These are phyloP conservation scores for Sclerotinia spermophila DNA, from an alignment of 2,329 filamentous ascomycete genomes.

Conservation along the genomic window DNA sequence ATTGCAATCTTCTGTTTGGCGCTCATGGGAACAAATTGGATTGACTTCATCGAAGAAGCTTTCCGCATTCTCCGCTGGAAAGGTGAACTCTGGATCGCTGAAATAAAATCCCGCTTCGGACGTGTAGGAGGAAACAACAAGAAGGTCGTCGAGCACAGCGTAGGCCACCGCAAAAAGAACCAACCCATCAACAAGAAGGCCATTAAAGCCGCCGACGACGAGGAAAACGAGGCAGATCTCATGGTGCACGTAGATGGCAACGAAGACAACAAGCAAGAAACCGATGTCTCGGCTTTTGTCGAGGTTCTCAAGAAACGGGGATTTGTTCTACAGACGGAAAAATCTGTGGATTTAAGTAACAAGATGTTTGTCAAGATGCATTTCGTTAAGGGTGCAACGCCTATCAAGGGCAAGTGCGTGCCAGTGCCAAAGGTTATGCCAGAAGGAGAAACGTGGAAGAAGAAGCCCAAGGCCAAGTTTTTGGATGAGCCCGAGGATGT, in stretches of 20 bases:
- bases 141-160: constrained; percentile 62
- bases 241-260: constrained; percentile 69
- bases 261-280: constrained; percentile 64
- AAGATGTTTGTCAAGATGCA: constrained; percentile 99
- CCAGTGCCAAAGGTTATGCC: constrained; percentile 43
- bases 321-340: constrained; percentile 73
- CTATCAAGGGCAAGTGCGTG: constrained; percentile 71
- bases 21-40: constrained; percentile 98
- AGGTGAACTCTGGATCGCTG: constrained; percentile 93
- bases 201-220: constrained; percentile 41
- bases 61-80: constrained; percentile 88
- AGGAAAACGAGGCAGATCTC: constrained; percentile 52
- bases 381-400: constrained; percentile 79
- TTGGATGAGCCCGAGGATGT: constrained; percentile 57
- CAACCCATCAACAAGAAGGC: constrained; percentile 44
- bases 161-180: constrained; percentile 62
- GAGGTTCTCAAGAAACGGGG: constrained; percentile 76
- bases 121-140: constrained; percentile 48
- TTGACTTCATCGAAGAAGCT: constrained; percentile 93
- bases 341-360: constrained; percentile 72
- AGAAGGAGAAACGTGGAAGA: constrained; percentile 60
- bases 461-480: constrained; percentile 74
- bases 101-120: constrained; percentile 92
- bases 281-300: constrained; percentile 83
- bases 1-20: constrained; percentile 93